phyloP scores from a whole-genome alignment of 2,329 filamentous ascomycete species.

The Aspergillus fumigatiaffinis region DNA sequence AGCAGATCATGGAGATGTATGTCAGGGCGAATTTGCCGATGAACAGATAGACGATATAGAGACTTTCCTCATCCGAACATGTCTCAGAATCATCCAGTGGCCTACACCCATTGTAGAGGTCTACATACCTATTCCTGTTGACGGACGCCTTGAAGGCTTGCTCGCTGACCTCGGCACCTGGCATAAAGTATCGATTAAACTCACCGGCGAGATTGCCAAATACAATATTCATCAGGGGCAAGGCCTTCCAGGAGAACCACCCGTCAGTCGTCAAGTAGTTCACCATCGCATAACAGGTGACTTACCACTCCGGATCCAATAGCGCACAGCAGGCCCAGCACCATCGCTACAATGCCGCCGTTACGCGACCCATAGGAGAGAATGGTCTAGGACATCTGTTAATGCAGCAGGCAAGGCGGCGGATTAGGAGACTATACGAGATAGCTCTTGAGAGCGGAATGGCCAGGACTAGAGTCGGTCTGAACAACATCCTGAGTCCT shows the following conservation, averaged over 20 bases:
- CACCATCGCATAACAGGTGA: slow-evolving; percentile 2
- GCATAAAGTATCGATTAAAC: slow-evolving; percentile 55
- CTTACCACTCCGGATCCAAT: slow-evolving; percentile 26
- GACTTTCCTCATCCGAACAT: slow-evolving; percentile 26
- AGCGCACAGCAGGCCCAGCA: slow-evolving; percentile 14
- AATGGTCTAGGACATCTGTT: slow-evolving; percentile 6
- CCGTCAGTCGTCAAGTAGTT: background rate
- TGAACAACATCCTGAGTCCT: no score
- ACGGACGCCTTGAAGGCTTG: slow-evolving; percentile 49
- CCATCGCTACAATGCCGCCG: slow-evolving; percentile 11
- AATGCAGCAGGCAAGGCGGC: background rate
- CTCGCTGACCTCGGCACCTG: slow-evolving; percentile 37
- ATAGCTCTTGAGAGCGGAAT: background rate
- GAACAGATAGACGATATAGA: slow-evolving; percentile 59
- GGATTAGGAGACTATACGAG: background rate
- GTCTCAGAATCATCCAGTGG: background rate
- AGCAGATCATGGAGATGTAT: slow-evolving; percentile 51
- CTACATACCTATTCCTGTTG: slow-evolving; percentile 32
- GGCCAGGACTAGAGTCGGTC: no score
- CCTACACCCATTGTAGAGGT: no score
- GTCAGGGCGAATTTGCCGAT: slow-evolving; percentile 51
- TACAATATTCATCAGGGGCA: slow-evolving; percentile 57
- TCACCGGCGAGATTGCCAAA: slow-evolving; percentile 54
- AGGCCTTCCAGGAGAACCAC: slow-evolving; percentile 7
- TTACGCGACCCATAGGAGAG: slow-evolving; percentile 14